Percentiles rank a stretch among this genome's conserved stretches.
These are phyloP conservation scores for Hypericum perforatum DNA, from an alignment of 345 rosid species.

Conservation along the genomic window DNA sequence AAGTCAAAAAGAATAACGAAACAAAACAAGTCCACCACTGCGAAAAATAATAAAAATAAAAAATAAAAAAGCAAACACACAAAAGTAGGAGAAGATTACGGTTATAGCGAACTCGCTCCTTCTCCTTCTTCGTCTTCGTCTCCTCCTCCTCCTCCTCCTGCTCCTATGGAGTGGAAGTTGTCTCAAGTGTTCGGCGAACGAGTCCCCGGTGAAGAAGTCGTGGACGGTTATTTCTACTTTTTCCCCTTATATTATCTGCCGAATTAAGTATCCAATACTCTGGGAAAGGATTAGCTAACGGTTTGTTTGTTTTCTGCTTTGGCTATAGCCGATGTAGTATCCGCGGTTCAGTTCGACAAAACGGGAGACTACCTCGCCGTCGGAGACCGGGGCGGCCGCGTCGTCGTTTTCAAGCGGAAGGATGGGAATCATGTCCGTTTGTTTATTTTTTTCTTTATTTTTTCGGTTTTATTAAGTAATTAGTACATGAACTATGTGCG, in stretches of 20 bases:
- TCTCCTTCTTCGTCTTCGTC: too few species aligned
- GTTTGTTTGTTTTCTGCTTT: background rate
- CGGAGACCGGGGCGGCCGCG: slow-evolving; percentile 59
- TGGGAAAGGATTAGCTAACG: background rate
- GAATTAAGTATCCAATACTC: background rate
- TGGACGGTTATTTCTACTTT: slow-evolving; percentile 26
- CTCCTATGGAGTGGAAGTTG: slow-evolving; percentile 42
- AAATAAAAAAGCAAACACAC: too few species aligned
- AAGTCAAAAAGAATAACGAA: too few species aligned
- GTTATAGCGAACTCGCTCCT: too few species aligned
- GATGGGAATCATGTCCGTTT: slow-evolving; percentile 26
- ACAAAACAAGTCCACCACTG: too few species aligned
- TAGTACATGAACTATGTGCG: background rate
- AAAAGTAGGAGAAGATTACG: too few species aligned
- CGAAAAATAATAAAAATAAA: too few species aligned
- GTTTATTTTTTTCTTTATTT: background rate
- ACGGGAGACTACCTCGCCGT: slow-evolving; percentile 51
- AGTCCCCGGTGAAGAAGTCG: slow-evolving; percentile 39
- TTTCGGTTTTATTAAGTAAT: slow-evolving; percentile 3
- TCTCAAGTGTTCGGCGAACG: slow-evolving; percentile 51
- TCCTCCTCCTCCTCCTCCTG: slow-evolving; percentile 2
- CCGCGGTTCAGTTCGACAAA: slow-evolving; percentile 46
- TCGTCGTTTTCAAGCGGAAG: slow-evolving; percentile 39
- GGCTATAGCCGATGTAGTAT: slow-evolving; percentile 35
- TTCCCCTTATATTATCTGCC: background rate